Conservation (phyloP, 2,329 filamentous ascomycete species). For the Exophiala bonariae region DNA sequence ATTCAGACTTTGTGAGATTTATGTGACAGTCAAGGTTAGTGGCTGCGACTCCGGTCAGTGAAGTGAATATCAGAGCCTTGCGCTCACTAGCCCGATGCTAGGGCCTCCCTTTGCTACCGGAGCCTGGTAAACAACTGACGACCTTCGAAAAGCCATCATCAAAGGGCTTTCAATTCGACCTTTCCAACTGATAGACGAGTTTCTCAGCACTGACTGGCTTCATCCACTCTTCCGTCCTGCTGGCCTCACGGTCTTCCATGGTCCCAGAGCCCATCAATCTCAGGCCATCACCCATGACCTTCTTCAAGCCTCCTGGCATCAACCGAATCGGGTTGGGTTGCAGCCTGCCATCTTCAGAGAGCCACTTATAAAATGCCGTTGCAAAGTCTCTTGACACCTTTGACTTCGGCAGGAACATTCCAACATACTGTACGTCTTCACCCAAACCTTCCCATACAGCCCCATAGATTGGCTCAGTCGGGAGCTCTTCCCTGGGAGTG, state of each 20-base stretch:
- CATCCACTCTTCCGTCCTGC: slow-evolving; percentile 5
- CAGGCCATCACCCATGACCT: slow-evolving; percentile 1
- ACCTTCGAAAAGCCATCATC: too few relatives aligned
- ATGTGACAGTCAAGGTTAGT: background rate
- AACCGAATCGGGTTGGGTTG: slow-evolving; percentile 21
- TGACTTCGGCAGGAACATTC: slow-evolving; percentile 1
- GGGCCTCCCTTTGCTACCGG: too few relatives aligned
- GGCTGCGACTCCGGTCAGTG: background rate
- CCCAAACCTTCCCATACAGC: slow-evolving; percentile 1
- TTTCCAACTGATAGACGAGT: slow-evolving; percentile 5
- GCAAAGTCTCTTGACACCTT: background rate
- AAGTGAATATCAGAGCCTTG: background rate
- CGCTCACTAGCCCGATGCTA: too few relatives aligned
- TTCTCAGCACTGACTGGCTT: slow-evolving; percentile 8
- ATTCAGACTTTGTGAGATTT: background rate
- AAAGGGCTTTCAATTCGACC: background rate
- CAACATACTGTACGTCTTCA: background rate
- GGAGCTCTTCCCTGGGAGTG: background rate
- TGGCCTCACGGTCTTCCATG: background rate
- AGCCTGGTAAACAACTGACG: background rate
- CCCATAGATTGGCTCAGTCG: background rate
- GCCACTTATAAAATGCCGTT: slow-evolving; percentile 2
- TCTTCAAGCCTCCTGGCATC: slow-evolving; percentile 9
- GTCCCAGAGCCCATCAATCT: background rate
- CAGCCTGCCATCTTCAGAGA: slow-evolving; percentile 21